Evolutionary conservation across 1,139 yeast genomes (phyloP), one percentile per base, ranked within the genome.

Genomic region (Pneumocystis wakefieldiae): DNA sequence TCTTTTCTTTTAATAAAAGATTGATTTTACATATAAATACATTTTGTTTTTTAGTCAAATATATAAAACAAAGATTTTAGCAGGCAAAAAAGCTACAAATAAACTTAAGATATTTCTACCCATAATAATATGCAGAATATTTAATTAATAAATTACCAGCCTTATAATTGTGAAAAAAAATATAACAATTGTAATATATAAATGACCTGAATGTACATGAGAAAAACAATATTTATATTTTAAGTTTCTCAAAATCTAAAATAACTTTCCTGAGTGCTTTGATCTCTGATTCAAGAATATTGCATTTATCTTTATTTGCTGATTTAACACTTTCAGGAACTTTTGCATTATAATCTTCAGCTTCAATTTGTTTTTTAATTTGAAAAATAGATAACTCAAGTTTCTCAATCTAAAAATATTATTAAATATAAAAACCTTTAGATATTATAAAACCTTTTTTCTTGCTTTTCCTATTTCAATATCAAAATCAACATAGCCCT

Each of bases 401-500:
- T 75, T 83, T 84, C 65, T 76, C 80, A 72, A 90, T 80, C 78
- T 87, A 90, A 81, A 83, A 32, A 19, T n/a, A 41, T 41, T 24
- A 48, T 48, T 29, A 48, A 48, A 24, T 48, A 48, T 14, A 12
- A 24, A 15, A 6, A 48, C 12, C 12, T 48, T 24, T 24, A 48
- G n/a, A n/a, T 3, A 10, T 24, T 24, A 48, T 12, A 24, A 8
- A 10, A 48, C 55, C 32, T 48, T 48, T 48, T 48, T 84, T 71
- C 79, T 75, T 60, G 91, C 95, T 81, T 91, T 92, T 69, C 80
- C 73, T 71, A 92, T 87, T 76, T 92, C 97, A 62, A 87, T 85
- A 70, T 90, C 97, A 70, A 91, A 82, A 73, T 92, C 97, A 70
- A 92, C 84, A 73, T 87, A 94, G 64, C 97, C 97, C 80, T 89